phyloP scores from a whole-genome alignment of 257 asterid genomes.

The Verbascum thapsus region DNA sequence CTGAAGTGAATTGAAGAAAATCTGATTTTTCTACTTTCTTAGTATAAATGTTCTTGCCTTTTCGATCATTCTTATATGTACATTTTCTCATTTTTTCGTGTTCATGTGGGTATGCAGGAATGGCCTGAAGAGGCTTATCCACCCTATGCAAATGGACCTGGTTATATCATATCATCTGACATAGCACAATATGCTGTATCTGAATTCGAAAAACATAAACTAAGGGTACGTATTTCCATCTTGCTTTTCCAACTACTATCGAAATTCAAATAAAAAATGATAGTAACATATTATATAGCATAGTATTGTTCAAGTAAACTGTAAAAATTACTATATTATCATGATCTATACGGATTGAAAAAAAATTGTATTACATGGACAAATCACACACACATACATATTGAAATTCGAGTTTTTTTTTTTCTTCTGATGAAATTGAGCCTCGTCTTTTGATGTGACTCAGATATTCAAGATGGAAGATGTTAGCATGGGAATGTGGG shows the following conservation, averaged over 20 bases:
- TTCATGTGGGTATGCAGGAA: slow-evolving; percentile 59
- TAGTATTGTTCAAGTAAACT: too few species aligned
- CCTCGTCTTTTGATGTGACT: slow-evolving; percentile 17
- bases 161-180: slow-evolving; percentile 81
- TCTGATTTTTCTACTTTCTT: background rate
- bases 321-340: too few species aligned
- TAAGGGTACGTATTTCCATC: slow-evolving; percentile 54
- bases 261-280: too few species aligned
- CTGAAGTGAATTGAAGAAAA: background rate
- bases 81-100: slow-evolving; percentile 19
- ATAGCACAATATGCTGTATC: slow-evolving; percentile 62
- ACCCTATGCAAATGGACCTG: slow-evolving; percentile 96
- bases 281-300: too few species aligned
- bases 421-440: slow-evolving; percentile 8
- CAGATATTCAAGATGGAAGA: slow-evolving; percentile 99
- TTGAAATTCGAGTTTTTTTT: slow-evolving; percentile 2
- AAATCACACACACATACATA: too few species aligned
- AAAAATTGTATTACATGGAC: too few species aligned
- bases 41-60: slow-evolving; percentile 5
- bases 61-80: background rate
- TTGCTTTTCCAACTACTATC: background rate
- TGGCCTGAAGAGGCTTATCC: slow-evolving; percentile 97
- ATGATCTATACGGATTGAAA: too few species aligned
- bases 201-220: slow-evolving; percentile 80
- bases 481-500: slow-evolving; percentile 99